Evolutionary conservation across 2,329 filamentous ascomycete genomes (phyloP).

Genomic region (Elsinoe batatas): DNA sequence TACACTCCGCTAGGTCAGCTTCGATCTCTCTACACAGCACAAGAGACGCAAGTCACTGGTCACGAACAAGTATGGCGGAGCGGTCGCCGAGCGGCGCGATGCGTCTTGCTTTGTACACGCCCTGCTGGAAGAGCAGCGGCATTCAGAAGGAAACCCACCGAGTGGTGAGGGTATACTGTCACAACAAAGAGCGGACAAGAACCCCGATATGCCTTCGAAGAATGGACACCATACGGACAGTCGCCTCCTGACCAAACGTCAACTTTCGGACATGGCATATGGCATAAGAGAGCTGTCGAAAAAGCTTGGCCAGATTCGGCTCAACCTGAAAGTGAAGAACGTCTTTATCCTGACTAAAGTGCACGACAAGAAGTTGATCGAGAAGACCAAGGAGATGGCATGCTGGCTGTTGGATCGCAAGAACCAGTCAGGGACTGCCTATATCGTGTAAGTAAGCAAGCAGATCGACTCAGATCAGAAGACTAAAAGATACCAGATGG

Average conservation of each 20-base stretch:
- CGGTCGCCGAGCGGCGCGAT: conserved; percentile 28
- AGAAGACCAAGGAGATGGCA: conserved; percentile 64
- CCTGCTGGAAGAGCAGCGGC: conserved; percentile 40
- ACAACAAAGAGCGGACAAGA: conserved; percentile 35
- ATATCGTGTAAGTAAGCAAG: conserved; percentile 53
- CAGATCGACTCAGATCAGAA: neutral
- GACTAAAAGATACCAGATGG: conserved; percentile 32
- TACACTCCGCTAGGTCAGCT: conserved; percentile 40
- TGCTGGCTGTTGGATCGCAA: conserved; percentile 65
- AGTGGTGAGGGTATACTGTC: conserved; percentile 22
- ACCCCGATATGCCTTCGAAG: conserved; percentile 25
- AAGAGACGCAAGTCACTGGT: conserved; percentile 53
- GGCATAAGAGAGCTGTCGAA: conserved; percentile 85
- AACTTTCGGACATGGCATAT: conserved; percentile 94
- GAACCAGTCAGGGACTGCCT: conserved; percentile 52
- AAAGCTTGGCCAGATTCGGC: conserved; percentile 68
- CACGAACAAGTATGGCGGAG: conserved; percentile 31
- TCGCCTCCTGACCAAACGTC: conserved; percentile 85
- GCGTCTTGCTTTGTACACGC: conserved; percentile 55
- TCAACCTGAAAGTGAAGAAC: conserved; percentile 70
- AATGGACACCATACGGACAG: conserved; percentile 41
- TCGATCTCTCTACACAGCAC: conserved; percentile 42
- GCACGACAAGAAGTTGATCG: conserved; percentile 72
- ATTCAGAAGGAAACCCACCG: conserved; percentile 19
- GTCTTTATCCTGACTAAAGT: conserved; percentile 88